phyloP scores from a whole-genome alignment of 352 stramenopile genomes.

The Pythium volutum region DNA sequence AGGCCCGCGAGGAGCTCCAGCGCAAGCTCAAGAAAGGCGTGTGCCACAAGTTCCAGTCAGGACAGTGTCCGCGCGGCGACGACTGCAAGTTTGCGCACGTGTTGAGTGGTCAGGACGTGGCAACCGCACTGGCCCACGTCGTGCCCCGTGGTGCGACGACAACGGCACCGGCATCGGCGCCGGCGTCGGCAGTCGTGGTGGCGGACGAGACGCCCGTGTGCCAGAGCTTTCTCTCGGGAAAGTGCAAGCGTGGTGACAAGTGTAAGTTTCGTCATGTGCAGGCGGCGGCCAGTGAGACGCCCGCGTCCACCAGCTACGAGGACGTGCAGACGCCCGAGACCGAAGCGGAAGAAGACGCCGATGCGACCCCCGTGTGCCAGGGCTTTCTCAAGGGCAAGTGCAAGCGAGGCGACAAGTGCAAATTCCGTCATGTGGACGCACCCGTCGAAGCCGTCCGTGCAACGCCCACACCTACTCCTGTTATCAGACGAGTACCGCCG shows the following conservation, averaged over 20 bases:
- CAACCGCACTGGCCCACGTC: background rate
- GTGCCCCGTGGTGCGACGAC: too few relatives aligned
- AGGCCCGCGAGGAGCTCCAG: conserved; percentile 68
- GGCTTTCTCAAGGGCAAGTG: conserved; percentile 40
- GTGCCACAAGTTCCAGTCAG: conserved; percentile 40
- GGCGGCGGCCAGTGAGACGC: background rate
- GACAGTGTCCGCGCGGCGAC: conserved; percentile 35
- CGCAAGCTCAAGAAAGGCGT: conserved; percentile 51
- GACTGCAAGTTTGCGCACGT: conserved; percentile 47
- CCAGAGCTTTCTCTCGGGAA: conserved; percentile 36
- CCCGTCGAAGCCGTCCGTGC: background rate
- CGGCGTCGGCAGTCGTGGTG: background rate
- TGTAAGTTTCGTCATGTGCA: conserved; percentile 30
- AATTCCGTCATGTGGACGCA: conserved; percentile 6
- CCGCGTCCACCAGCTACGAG: background rate
- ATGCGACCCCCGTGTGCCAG: conserved; percentile 29
- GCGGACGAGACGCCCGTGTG: conserved; percentile 29
- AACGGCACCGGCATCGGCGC: background rate
- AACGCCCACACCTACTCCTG: background rate
- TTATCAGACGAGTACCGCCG: background rate
- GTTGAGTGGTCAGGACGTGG: conserved; percentile 15
- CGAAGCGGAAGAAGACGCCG: background rate
- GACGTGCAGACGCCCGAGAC: background rate
- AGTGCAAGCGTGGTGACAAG: conserved; percentile 37
- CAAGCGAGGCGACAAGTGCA: conserved; percentile 34